phyloP scores from a whole-genome alignment of 768 basidiomycete genomes.

The Phylloporus rhodoxanthus region DNA sequence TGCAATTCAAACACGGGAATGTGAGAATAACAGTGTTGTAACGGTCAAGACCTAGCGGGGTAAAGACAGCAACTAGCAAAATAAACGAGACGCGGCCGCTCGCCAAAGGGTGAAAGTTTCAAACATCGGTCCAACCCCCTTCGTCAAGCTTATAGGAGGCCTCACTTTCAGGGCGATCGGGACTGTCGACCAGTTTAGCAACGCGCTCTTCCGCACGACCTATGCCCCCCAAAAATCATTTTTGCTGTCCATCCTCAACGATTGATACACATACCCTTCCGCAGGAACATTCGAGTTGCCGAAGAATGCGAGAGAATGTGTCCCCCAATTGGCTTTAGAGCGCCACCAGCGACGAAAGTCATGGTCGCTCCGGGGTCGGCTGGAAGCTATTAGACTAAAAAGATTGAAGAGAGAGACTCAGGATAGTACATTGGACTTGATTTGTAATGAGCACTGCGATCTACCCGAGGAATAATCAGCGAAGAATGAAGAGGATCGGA shows the following conservation, averaged over 20 bases:
- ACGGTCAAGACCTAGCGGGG: background rate
- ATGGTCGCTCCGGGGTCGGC: constrained; percentile 94
- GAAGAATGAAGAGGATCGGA: background rate
- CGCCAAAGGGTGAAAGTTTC: constrained; percentile 17
- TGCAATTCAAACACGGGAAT: background rate
- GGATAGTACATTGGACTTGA: constrained; percentile 72
- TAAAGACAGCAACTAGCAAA: background rate
- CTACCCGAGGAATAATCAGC: constrained; percentile 33
- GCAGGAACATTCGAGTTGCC: constrained; percentile 78
- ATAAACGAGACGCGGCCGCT: background rate
- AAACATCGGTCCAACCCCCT: constrained; percentile 86
- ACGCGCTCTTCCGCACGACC: constrained; percentile 89
- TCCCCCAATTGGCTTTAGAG: constrained; percentile 85
- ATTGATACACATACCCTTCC: constrained; percentile 56
- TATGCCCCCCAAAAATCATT: constrained; percentile 22
- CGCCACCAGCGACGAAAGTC: constrained; percentile 92
- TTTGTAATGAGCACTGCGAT: constrained; percentile 86
- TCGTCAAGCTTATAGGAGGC: constrained; percentile 89
- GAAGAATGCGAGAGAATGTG: constrained; percentile 86
- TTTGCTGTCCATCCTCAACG: background rate
- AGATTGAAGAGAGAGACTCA: background rate
- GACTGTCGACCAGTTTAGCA: constrained; percentile 85
- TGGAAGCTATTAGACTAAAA: constrained; percentile 26
- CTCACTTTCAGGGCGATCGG: constrained; percentile 84
- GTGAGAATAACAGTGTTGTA: background rate